A percentile compares a stretch with the other conserved stretches of the same genome.
phyloP scores from a whole-genome alignment of 2,329 filamentous ascomycete species.

The Plenodomus lindquistii region DNA sequence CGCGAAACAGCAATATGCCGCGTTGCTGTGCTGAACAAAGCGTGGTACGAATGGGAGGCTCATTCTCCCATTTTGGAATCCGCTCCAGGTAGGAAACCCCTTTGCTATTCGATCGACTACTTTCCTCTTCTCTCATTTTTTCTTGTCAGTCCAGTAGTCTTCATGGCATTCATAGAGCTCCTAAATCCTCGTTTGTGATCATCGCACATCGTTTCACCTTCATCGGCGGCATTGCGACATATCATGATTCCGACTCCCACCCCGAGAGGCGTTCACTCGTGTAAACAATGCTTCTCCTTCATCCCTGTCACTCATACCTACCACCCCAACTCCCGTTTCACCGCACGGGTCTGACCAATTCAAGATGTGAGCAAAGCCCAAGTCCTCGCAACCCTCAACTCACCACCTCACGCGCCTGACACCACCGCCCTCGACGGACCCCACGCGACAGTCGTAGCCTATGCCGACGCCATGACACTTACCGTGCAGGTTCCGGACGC shows the following conservation, averaged over 20 bases:
- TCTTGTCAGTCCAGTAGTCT: too few relatives aligned
- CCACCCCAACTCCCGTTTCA: background rate
- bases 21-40: constrained; percentile 77
- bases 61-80: constrained; percentile 68
- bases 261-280: too few relatives aligned
- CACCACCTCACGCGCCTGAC: constrained; percentile 16
- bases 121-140: background rate
- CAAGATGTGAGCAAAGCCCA: constrained; percentile 61
- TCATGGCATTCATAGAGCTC: too few relatives aligned
- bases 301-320: background rate
- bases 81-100: constrained; percentile 14
- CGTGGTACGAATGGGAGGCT: constrained; percentile 84
- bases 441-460: constrained; percentile 71
- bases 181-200: too few relatives aligned
- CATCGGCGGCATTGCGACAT: too few relatives aligned
- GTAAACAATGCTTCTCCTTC: background rate
- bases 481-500: constrained; percentile 70
- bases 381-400: constrained; percentile 32
- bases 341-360: constrained; percentile 37
- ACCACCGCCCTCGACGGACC: constrained; percentile 53
- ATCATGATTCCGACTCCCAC: too few relatives aligned
- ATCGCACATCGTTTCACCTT: too few relatives aligned
- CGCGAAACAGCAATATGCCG: constrained; percentile 81
- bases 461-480: constrained; percentile 83
- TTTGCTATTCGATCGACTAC: too few relatives aligned